Conservation (phyloP, 2,329 filamentous ascomycete species). For the Trichoderma arundinaceum region DNA sequence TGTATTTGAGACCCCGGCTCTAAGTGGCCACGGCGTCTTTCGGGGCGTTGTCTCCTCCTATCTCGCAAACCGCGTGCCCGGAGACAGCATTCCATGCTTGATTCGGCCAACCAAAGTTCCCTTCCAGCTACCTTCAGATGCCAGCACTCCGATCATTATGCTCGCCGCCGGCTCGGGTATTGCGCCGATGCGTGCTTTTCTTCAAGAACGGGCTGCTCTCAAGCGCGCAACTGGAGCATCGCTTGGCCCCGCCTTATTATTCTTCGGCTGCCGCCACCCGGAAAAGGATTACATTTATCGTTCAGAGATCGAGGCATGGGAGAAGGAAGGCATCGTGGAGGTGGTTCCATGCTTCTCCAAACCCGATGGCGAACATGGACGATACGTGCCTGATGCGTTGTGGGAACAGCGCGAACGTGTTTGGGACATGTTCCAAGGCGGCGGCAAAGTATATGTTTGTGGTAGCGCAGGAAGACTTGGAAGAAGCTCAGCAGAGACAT, state of each 20-base stretch:
- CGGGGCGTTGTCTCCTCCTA: constrained; percentile 9
- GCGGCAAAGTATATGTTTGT: constrained; percentile 51
- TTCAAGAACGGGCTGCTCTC: constrained; percentile 38
- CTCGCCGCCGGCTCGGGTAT: constrained; percentile 57
- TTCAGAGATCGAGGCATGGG: constrained; percentile 42
- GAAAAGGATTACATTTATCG: constrained; percentile 62
- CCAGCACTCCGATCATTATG: constrained; percentile 50
- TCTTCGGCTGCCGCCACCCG: constrained; percentile 63
- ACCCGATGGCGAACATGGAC: constrained; percentile 34
- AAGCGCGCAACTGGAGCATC: constrained; percentile 31
- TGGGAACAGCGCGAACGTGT: constrained; percentile 41
- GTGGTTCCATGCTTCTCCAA: background rate
- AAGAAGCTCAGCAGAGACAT: constrained; percentile 19
- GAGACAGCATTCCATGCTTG: constrained; percentile 9
- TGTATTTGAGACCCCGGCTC: constrained; percentile 12
- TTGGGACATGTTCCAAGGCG: constrained; percentile 41
- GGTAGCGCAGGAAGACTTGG: constrained; percentile 40
- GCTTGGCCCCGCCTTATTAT: constrained; percentile 48
- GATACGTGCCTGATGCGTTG: constrained; percentile 49
- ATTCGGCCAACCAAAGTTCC: constrained; percentile 5
- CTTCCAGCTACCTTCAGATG: background rate
- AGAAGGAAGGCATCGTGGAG: background rate
- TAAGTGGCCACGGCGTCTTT: constrained; percentile 11
- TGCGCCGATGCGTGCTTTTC: constrained; percentile 47
- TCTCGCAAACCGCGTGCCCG: background rate